Base-by-base conservation (phyloP, 1,139 yeast species). In the Pneumocystis murina region DNA sequence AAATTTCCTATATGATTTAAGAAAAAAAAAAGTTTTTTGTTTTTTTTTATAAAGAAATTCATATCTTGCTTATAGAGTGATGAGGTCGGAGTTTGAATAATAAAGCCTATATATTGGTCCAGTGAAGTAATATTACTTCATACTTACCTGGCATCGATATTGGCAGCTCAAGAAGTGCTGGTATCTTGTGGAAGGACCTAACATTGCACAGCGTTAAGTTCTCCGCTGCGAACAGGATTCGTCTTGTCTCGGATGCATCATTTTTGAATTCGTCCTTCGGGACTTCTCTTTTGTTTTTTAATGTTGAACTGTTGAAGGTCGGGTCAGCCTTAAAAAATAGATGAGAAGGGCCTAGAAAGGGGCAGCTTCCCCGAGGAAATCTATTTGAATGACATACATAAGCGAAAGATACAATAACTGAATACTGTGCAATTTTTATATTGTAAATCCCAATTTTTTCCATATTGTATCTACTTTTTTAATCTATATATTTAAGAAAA, bases 191-290 rank as follows among this genome's bases (percentile, higher is more conserved):
- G 55, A 48, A 3, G 55, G n/a, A 12, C 55, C 33, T 48, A 24
- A 48, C 55, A 48, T 48, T 48, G 55, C 55, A 48, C 55, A 12
- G 55, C 55, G 55, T 48, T 24, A 48, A 48, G 55, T 12, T 48
- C 55, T 48, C 55, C 16, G 55, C 55, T 48, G 55, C 55, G 55
- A 48, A 48, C 55, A 48, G 55, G 55, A 48, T 48, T 48, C 55
- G 55, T 48, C 55, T 48, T 48, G 55, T 48, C 55, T 48, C 55
- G 55, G 55, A 48, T 48, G 55, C 55, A 48, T 48, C 55, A 48
- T 48, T 48, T 48, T 48, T 48, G 55, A 48, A 48, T 48, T 48
- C 55, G 55, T 48, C 55, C 55, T 48, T 48, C 55, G 55, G 55
- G 55, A 48, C 55, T 48, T 48, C 12, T 20, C 8, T 7, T 48